These are phyloP conservation scores for Syncephalastrum monosporum DNA, from an alignment of 371 early-diverging fungal genomes.

Conservation along the genomic window DNA sequence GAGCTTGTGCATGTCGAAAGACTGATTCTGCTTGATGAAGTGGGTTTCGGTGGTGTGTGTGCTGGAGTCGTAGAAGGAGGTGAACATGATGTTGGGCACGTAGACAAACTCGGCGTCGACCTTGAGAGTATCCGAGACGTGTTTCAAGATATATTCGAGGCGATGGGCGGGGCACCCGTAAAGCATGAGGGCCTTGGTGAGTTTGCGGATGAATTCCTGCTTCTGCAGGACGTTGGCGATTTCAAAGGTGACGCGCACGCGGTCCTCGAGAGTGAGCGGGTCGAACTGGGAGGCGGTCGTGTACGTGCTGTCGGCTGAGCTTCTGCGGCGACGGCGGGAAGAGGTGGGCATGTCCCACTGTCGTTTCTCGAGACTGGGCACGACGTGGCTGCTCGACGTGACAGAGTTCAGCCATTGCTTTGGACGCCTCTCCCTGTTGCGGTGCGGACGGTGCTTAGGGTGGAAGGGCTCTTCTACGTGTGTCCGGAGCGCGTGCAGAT, in stretches of 20 bases:
- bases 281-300: slow-evolving; percentile 46
- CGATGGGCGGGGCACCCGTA: slow-evolving; percentile 63
- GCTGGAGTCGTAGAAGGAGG: slow-evolving; percentile 66
- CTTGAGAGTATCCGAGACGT: slow-evolving; percentile 52
- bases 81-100: slow-evolving; percentile 69
- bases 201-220: slow-evolving; percentile 55
- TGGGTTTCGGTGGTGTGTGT: slow-evolving; percentile 78
- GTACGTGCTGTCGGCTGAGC: slow-evolving; percentile 35
- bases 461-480: slow-evolving; percentile 2
- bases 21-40: slow-evolving; percentile 52
- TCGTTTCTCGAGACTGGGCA: slow-evolving; percentile 41
- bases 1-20: slow-evolving; percentile 67
- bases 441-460: background rate
- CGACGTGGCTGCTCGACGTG: slow-evolving; percentile 33
- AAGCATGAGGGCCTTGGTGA: slow-evolving; percentile 50
- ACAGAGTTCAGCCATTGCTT: slow-evolving; percentile 33
- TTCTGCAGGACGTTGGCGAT: slow-evolving; percentile 57
- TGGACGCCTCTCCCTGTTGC: slow-evolving; percentile 19
- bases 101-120: slow-evolving; percentile 69
- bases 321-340: slow-evolving; percentile 16
- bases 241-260: slow-evolving; percentile 55
- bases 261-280: slow-evolving; percentile 49
- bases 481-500: too few species aligned
- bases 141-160: slow-evolving; percentile 49
- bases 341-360: slow-evolving; percentile 29